These are phyloP conservation scores for Penicillium canariense DNA, from an alignment of 495 filamentous ascomycete species.

Conservation along the genomic window DNA sequence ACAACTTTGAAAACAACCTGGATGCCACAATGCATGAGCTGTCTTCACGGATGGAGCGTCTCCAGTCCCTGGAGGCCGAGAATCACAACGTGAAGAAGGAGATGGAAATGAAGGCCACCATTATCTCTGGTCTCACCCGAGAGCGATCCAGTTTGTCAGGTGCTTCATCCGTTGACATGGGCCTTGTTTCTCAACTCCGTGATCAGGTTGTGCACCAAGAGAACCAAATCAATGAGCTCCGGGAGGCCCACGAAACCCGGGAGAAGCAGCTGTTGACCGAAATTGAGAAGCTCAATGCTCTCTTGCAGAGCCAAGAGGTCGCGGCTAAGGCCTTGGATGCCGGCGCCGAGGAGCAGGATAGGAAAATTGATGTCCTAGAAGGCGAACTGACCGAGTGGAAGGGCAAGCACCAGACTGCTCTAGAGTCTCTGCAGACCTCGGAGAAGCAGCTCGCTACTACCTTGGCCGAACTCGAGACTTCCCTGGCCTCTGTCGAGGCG, in stretches of 20 bases:
- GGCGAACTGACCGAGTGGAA: slow-evolving; percentile 73
- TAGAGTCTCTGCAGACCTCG: slow-evolving; percentile 69
- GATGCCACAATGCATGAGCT: slow-evolving; percentile 93
- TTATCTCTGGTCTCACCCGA: slow-evolving; percentile 89
- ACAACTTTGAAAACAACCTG: slow-evolving; percentile 89
- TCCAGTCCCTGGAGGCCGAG: slow-evolving; percentile 84
- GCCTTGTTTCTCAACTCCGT: slow-evolving; percentile 80
- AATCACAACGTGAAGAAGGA: slow-evolving; percentile 82
- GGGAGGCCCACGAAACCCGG: slow-evolving; percentile 65
- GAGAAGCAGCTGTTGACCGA: slow-evolving; percentile 72
- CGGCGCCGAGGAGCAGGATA: slow-evolving; percentile 50
- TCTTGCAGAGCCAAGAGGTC: slow-evolving; percentile 49
- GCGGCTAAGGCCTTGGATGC: slow-evolving; percentile 44
- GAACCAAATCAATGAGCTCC: slow-evolving; percentile 69
- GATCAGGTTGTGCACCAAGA: slow-evolving; percentile 86
- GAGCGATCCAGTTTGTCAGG: slow-evolving; percentile 85
- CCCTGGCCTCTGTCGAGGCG: slow-evolving; percentile 44
- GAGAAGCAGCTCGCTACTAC: slow-evolving; percentile 71
- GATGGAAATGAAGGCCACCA: slow-evolving; percentile 91
- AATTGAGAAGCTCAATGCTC: slow-evolving; percentile 62
- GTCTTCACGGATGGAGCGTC: slow-evolving; percentile 79
- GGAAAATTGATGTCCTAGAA: slow-evolving; percentile 71
- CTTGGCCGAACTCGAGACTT: slow-evolving; percentile 66
- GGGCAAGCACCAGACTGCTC: slow-evolving; percentile 64
- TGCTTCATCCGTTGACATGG: slow-evolving; percentile 86